Conservation (phyloP, 164 flowering plant species). For the Hamamelis virginiana region DNA sequence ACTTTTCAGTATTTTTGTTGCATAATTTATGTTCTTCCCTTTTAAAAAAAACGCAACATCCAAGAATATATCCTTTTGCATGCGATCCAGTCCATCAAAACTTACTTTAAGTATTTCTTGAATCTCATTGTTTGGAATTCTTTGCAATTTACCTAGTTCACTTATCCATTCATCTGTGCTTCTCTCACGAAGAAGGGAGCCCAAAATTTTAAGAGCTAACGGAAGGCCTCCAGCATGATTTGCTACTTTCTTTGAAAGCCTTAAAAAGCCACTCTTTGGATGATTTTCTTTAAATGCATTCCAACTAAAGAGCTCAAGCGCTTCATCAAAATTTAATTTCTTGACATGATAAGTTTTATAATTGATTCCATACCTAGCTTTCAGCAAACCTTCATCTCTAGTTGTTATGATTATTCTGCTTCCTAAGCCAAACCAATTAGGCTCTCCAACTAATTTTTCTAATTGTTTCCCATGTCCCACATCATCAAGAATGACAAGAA, state of each 20-base stretch:
- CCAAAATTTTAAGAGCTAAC: constrained; percentile 22
- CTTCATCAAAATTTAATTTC: not conserved
- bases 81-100: constrained; percentile 13
- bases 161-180: constrained; percentile 8
- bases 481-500: constrained; percentile 29
- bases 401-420: constrained; percentile 28
- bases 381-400: constrained; percentile 11
- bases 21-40: constrained; percentile 3
- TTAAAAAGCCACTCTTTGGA: not conserved
- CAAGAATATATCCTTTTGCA: constrained; percentile 18
- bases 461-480: constrained; percentile 12
- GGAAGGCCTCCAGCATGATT: constrained; percentile 22
- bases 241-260: not conserved
- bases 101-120: constrained; percentile 12
- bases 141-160: constrained; percentile 1
- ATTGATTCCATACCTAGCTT: not conserved
- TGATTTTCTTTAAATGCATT: constrained; percentile 14
- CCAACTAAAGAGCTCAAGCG: constrained; percentile 13
- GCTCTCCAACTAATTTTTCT: constrained; percentile 9
- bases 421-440: constrained; percentile 22
- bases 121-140: constrained; percentile 6
- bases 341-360: constrained; percentile 2
- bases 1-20: constrained; percentile 2
- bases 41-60: constrained; percentile 22
- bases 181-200: constrained; percentile 6